Conservation (phyloP, 2,329 filamentous ascomycete genomes). For the Balansia obtecta region DNA sequence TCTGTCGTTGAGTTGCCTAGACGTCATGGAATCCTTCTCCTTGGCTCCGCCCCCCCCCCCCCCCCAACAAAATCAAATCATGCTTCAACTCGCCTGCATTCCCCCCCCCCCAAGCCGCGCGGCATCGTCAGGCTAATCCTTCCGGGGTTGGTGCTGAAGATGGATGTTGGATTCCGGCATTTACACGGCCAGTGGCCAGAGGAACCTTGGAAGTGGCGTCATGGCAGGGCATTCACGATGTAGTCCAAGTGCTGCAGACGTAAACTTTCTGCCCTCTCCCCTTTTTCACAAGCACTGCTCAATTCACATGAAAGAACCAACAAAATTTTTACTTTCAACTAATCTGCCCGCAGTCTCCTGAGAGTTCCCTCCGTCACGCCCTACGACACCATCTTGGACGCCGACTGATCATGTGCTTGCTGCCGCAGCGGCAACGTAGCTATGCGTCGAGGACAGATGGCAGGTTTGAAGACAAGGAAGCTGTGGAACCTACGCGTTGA, state of each 20-base stretch:
- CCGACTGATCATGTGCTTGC: conserved; percentile 41
- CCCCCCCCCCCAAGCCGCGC: not conserved
- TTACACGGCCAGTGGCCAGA: conserved; percentile 34
- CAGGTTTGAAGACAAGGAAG: conserved; percentile 4
- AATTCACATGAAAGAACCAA: not conserved
- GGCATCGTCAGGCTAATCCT: not conserved
- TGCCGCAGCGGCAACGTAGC: conserved; percentile 34
- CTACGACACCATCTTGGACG: conserved; percentile 41
- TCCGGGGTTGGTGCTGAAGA: conserved; percentile 17
- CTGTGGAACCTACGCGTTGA: conserved; percentile 11
- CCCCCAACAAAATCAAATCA: not conserved
- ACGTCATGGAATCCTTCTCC: not conserved
- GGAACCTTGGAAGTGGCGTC: conserved; percentile 34
- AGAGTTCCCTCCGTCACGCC: conserved; percentile 21
- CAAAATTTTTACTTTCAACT: not conserved
- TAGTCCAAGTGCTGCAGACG: conserved; percentile 37
- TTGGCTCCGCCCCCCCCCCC: too few relatives aligned
- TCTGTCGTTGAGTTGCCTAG: not conserved
- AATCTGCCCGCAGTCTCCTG: conserved; percentile 16
- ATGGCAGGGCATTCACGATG: conserved; percentile 28
- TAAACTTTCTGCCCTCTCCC: conserved; percentile 15
- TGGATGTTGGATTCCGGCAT: conserved; percentile 36
- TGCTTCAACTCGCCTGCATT: not conserved
- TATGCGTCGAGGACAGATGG: conserved; percentile 9
- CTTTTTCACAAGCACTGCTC: not conserved